Base-by-base conservation (phyloP, 805 yeast genomes). In the Ogataea chonburiensis region DNA sequence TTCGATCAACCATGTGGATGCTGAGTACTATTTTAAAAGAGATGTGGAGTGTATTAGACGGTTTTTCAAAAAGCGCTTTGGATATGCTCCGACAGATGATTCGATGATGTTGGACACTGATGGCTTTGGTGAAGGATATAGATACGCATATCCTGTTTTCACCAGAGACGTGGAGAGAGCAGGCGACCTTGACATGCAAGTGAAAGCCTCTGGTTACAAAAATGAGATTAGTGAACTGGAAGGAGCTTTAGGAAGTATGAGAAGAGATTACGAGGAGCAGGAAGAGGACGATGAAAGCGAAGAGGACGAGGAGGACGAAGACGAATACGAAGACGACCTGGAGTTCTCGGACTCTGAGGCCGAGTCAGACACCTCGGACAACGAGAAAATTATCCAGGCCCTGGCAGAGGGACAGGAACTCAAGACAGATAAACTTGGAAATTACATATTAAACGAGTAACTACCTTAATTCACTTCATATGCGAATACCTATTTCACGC, bases 31-130 rank as follows among this genome's bases (percentile, higher is more conserved):
- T 60, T 93, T 93, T 61, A 77, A 86, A 50, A 75, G 99, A 65
- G 99, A 93, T 63, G 94, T 93, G 16, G 85, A 86, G 39, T 89
- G 98, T 61, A 80, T 93, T 36, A 72, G 88, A 45, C 70, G 79
- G 29, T 93, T 91, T 55, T 93, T 93, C 65, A 79, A 71, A 42
- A 79, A 77, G 58, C 84, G 84, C 59, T 75, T 91, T 50, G 76
- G 77, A 45, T 93, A 85, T 52, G 71, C 67, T 5, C 95, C 97
- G 6, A 60, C 57, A 28, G 67, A 68, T 38, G 95, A 88, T 54
- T 43, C 75, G 3, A 67, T 81, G 10, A 82, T 83, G 88, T 61
- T 81, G 27, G 94, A 85, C 50, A 73, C 77, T 2, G 88, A 79
- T 36, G 94, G 94, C 2, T 85, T 58, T 54, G 95, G 95, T 16